Base-by-base conservation (phyloP, 495 filamentous ascomycete genomes). In the Hypoxylon perforatum region DNA sequence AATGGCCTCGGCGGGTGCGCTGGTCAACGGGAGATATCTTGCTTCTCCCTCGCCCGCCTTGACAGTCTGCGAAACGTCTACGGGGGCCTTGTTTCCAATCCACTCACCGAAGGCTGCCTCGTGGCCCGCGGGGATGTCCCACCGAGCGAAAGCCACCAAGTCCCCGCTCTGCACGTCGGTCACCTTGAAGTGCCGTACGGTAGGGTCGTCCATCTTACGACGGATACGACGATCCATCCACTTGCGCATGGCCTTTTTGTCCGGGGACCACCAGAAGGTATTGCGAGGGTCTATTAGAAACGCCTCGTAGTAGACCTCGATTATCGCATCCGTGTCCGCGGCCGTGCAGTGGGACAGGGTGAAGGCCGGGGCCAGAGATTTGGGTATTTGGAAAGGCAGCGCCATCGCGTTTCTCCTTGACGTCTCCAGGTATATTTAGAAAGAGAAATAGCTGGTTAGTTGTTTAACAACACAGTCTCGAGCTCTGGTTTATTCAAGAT, bases 51-150 rank as follows among this genome's bases (percentile, higher is more conserved):
- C 45, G n/a, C 12, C 51, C 21, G 41, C 23, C 14, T 36, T 35
- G 3, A 51, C 41, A 1, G 19, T 11, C 45, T 9, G 41, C 14
- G 54, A 25, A 33, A 51, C 44, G 4, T 46, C 49, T 14, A 59
- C 38, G 3, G 49, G 6, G 17, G 19, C 21, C 17, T 60, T 42
- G 14, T 50, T 49, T 9, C 60, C 65, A 15, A 39, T 18, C 65
- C 62, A 72, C 45, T 61, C 63, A 18, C 66, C 72, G 19, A 75
- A 73, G 12, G 25, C 25, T 4, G 41, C 52, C 35, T 54, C 69
- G 51, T 68, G 49, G 4, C 72, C 72, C 35, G 63, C 28, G 38
- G 72, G 72, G 9, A 75, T 67, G 22, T 69, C 70, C 72, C 72
- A 75, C 15, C 72, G 55, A 10, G 63, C 50, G n/a, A 67, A 75